A percentile compares a stretch with the other conserved stretches of the same genome.
Evolutionary conservation across 208 protist species (phyloP).

Genomic region (Acanthamoeba triangularis): DNA sequence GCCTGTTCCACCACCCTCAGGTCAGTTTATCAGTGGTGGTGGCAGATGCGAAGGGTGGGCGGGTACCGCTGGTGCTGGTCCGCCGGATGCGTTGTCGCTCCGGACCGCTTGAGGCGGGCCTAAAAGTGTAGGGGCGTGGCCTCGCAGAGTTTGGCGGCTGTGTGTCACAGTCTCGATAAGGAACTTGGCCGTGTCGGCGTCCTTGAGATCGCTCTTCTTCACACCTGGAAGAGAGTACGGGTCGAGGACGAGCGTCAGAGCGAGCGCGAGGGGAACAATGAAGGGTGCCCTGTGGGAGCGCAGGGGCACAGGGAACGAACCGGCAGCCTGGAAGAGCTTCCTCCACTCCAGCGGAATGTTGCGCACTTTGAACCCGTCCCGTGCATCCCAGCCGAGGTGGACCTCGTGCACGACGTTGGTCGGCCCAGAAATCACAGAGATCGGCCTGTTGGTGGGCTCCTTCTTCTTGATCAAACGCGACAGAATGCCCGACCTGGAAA

Average conservation of each 20-base stretch:
- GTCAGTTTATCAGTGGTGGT: no score
- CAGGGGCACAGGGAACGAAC: neutral
- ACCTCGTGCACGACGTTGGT: conserved; percentile 82
- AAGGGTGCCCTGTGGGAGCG: neutral
- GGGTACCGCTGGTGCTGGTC: no score
- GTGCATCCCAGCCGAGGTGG: conserved; percentile 79
- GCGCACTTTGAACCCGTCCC: conserved; percentile 70
- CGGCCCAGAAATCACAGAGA: conserved; percentile 47
- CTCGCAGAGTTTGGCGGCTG: neutral
- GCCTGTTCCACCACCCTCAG: no score
- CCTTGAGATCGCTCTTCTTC: conserved; percentile 83
- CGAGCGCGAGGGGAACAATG: neutral
- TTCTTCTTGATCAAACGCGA: conserved; percentile 49
- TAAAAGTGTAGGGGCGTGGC: neutral
- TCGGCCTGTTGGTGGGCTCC: neutral
- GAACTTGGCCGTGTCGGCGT: conserved; percentile 81
- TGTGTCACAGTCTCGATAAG: conserved; percentile 48
- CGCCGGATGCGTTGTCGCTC: no score
- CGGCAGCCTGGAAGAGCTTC: conserved; percentile 81
- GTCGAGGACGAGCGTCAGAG: neutral
- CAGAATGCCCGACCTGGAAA: neutral
- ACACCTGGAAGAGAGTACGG: conserved; percentile 52
- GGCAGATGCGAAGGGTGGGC: no score
- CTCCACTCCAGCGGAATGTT: conserved; percentile 83
- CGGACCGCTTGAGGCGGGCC: no score